Conservation (phyloP, 2,329 filamentous ascomycete species). For the Colletotrichum musae region DNA sequence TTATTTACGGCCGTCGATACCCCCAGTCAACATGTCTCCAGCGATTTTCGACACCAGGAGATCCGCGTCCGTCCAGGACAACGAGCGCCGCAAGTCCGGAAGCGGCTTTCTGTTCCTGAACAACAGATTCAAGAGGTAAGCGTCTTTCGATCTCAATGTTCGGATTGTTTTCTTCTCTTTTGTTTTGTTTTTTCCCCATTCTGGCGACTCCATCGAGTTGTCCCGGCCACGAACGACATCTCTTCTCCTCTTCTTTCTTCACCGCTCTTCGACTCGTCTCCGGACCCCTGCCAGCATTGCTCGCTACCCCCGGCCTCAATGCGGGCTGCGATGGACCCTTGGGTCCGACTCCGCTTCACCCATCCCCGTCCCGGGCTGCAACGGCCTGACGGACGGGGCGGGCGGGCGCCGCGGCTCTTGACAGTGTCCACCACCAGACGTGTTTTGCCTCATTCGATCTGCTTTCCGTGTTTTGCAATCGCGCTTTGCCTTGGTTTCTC, state of each 20-base stretch:
- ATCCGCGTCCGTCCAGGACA: slow-evolving; percentile 12
- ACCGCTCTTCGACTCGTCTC: slow-evolving; percentile 35
- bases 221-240: slow-evolving; percentile 10
- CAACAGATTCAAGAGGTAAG: slow-evolving; percentile 40
- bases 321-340: slow-evolving; percentile 28
- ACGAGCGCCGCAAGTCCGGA: slow-evolving; percentile 36
- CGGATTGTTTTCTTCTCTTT: slow-evolving; percentile 14
- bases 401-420: slow-evolving; percentile 27
- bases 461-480: slow-evolving; percentile 1
- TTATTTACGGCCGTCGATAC: slow-evolving; percentile 36
- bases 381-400: neutral
- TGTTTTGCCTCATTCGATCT: neutral
- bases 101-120: slow-evolving; percentile 39
- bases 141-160: neutral
- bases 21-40: slow-evolving; percentile 35
- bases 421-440: slow-evolving; percentile 18
- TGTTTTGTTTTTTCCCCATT: slow-evolving; percentile 9
- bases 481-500: neutral
- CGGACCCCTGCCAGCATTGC: slow-evolving; percentile 12
- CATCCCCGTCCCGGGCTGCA: slow-evolving; percentile 20
- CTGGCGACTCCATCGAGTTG: slow-evolving; percentile 13
- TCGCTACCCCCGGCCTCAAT: slow-evolving; percentile 31
- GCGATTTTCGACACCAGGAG: slow-evolving; percentile 37
- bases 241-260: slow-evolving; percentile 11
- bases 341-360: slow-evolving; percentile 22